Evolutionary conservation across 1,284 basidiomycete genomes (phyloP).

Genomic region (Termitomyces sp.): DNA sequence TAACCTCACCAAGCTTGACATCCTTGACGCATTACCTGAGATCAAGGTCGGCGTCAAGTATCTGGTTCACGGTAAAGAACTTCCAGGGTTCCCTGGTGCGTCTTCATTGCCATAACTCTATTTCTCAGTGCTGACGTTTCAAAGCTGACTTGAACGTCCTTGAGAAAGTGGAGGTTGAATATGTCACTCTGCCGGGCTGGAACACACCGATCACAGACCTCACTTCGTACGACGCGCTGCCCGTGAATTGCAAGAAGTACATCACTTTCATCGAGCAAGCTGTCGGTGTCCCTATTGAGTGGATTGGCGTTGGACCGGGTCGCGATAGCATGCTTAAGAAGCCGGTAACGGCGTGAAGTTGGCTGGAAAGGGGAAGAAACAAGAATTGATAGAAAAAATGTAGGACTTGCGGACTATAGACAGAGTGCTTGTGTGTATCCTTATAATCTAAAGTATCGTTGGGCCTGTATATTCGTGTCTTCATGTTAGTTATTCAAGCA

Average conservation of each 20-base stretch:
- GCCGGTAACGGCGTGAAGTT: background rate
- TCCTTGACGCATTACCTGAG: constrained; percentile 82
- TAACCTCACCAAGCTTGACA: constrained; percentile 95
- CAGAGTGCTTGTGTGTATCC: constrained; percentile 1
- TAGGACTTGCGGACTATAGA: background rate
- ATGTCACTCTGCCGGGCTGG: constrained; percentile 94
- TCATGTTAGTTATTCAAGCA: background rate
- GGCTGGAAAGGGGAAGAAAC: background rate
- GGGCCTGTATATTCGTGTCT: background rate
- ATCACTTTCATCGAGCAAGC: constrained; percentile 85
- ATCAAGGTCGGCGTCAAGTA: constrained; percentile 90
- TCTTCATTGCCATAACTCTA: constrained; percentile 12
- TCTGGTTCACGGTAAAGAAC: constrained; percentile 70
- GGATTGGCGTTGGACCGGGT: constrained; percentile 88
- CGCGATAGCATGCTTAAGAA: constrained; percentile 65
- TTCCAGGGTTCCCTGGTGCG: constrained; percentile 86
- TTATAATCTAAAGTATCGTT: constrained; percentile 10
- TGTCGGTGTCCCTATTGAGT: constrained; percentile 79
- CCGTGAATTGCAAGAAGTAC: constrained; percentile 84
- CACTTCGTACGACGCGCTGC: constrained; percentile 74
- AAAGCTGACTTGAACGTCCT: constrained; percentile 84
- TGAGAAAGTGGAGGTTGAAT: constrained; percentile 80
- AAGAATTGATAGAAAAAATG: background rate
- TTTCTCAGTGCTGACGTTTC: background rate
- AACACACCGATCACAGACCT: constrained; percentile 70